phyloP scores from a whole-genome alignment of 345 rosid species.

The Cardamine resedifolia region DNA sequence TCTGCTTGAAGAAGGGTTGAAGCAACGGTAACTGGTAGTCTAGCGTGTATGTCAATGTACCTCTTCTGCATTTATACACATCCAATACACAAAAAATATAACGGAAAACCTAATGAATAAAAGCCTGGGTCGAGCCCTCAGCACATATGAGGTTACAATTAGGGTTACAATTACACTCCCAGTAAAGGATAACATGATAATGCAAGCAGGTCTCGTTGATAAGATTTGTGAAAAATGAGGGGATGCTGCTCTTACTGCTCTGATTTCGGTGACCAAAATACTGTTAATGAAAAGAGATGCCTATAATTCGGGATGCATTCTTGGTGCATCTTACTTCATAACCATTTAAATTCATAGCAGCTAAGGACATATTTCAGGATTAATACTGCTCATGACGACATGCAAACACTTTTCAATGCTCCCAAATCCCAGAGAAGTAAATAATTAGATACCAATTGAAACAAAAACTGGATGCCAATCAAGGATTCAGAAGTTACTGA shows the following conservation, averaged over 20 bases:
- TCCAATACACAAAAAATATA: not conserved
- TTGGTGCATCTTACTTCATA: not conserved
- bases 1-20: slow-evolving; percentile 88
- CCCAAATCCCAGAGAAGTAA: slow-evolving; percentile 1
- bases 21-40: slow-evolving; percentile 84
- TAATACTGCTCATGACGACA: not conserved
- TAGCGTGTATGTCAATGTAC: slow-evolving; percentile 65
- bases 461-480: not conserved
- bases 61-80: slow-evolving; percentile 57
- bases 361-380: not conserved
- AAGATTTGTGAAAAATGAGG: not conserved
- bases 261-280: slow-evolving; percentile 9
- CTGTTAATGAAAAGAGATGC: not conserved
- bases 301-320: not conserved
- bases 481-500: slow-evolving; percentile 47
- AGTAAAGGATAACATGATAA: not conserved
- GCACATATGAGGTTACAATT: slow-evolving; percentile 15
- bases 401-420: slow-evolving; percentile 4
- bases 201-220: not conserved
- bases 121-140: slow-evolving; percentile 4
- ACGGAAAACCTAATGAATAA: not conserved
- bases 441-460: not conserved
- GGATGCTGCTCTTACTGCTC: not conserved
- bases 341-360: not conserved
- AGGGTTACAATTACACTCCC: slow-evolving; percentile 4